A percentile compares a stretch with the other conserved stretches of the same genome.
phyloP scores from a whole-genome alignment of 805 yeast species.

The Candida patagonica region DNA sequence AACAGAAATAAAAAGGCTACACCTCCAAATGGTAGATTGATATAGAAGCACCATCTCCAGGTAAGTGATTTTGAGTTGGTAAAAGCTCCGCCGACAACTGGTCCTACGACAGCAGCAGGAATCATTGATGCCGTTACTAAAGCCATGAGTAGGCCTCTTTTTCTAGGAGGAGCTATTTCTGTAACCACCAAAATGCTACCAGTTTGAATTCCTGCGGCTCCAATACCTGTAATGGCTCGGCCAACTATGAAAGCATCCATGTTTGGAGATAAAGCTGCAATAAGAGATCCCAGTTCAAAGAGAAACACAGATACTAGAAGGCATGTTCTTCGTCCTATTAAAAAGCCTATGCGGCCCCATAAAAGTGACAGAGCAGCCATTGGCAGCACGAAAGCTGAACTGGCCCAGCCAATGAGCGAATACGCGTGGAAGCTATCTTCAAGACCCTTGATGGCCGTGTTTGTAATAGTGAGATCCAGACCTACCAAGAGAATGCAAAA shows the following conservation, averaged over 20 bases:
- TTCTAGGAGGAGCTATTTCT: conserved; percentile 66
- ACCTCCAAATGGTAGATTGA: conserved; percentile 34
- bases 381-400: conserved; percentile 52
- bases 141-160: conserved; percentile 77
- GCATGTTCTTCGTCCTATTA: conserved; percentile 30
- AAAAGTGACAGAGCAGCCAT: conserved; percentile 55
- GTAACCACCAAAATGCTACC: conserved; percentile 66
- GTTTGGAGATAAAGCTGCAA: conserved; percentile 32
- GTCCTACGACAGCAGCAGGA: conserved; percentile 40
- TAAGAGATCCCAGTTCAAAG: conserved; percentile 34
- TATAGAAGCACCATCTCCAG: conserved; percentile 47
- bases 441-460: conserved; percentile 43
- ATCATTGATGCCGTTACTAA: conserved; percentile 31
- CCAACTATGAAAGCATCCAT: conserved; percentile 62
- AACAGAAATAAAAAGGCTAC: conserved; percentile 6
- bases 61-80: conserved; percentile 31
- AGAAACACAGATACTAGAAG: conserved; percentile 31
- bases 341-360: conserved; percentile 54
- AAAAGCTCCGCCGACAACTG: conserved; percentile 46
- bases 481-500: conserved; percentile 23
- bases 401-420: conserved; percentile 46
- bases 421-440: conserved; percentile 43
- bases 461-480: conserved; percentile 45
- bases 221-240: conserved; percentile 73
- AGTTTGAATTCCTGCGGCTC: conserved; percentile 80